These are phyloP conservation scores for Suillus subalutaceus DNA, from an alignment of 768 basidiomycete species.

Conservation along the genomic window DNA sequence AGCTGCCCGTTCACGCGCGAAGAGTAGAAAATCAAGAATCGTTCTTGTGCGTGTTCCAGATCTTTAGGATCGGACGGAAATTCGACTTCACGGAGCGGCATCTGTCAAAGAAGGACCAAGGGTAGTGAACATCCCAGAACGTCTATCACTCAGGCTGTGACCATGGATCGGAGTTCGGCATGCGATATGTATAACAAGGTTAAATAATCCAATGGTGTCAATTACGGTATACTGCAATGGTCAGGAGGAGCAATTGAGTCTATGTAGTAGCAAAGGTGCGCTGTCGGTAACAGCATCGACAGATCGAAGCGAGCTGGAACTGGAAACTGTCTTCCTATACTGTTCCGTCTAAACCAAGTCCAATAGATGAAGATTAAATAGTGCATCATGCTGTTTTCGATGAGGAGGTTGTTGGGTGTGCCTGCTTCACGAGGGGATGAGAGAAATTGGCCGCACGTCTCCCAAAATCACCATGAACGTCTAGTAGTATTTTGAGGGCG, in stretches of 20 bases:
- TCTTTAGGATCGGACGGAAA: conserved; percentile 38
- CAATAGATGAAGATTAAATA: neutral
- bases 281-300: neutral
- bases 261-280: conserved; percentile 3
- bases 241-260: neutral
- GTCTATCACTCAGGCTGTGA: neutral
- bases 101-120: conserved; percentile 23
- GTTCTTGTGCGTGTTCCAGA: conserved; percentile 46
- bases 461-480: conserved; percentile 89
- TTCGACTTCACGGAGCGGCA: conserved; percentile 53
- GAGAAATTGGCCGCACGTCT: conserved; percentile 48
- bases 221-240: conserved; percentile 6
- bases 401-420: conserved; percentile 16
- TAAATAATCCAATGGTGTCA: conserved; percentile 7
- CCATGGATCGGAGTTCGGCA: neutral
- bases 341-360: conserved; percentile 5
- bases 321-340: neutral
- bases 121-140: neutral
- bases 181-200: neutral
- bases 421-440: conserved; percentile 23
- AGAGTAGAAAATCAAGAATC: conserved; percentile 71
- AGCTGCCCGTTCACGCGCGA: conserved; percentile 61
- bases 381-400: conserved; percentile 23
- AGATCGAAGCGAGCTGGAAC: neutral
- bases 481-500: conserved; percentile 89